Base-by-base conservation (phyloP, 129 eudicot species). In the Mikania micrantha region DNA sequence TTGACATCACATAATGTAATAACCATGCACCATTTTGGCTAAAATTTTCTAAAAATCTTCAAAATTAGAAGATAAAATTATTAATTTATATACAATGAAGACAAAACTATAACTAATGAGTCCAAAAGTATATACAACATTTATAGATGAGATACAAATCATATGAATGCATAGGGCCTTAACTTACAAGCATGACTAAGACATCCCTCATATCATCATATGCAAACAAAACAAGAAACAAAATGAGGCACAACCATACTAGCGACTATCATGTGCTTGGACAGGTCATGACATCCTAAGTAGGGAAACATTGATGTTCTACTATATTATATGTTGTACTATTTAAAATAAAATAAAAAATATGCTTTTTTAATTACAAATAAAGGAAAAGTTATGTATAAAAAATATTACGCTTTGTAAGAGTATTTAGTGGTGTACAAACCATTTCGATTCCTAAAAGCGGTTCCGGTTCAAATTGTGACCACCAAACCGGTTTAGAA, bases 251-350 rank as follows among this genome's bases (percentile, higher is more conserved):
- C 70, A 76, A 45, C 35, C 53, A 48, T 48, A 68, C 70, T 20
- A 59, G 27, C 17, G 63, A 60, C 13, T 6, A 76, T 60, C 80
- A 76, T 76, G 80, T 76, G 80, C 75, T 60, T 76, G 29, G 56
- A 60, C 75, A 76, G 47, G 48, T 68, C 53, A 69, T 75, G 64
- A 60, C 80, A 61, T 76, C 40, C 48, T 50, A 68, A 35, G 70
- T 67, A 76, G 70, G 80, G 75, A 60, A 39, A 59, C 20, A 56
- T 65, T 16, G 13, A 22, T 56, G 38, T 27, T 56, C 5, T 27
- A 9, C 13, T 22, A 10, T 24, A 53, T 10, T 9, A 22, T 56
- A 56, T 2, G 9, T 56, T 27, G 34, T 27, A 56, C 62, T 29
- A 28, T 27, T 25, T 27, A 27, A 28, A 27, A 25, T 12, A 56